Conservation (phyloP, 129 eudicot genomes). For the sunflower (Helianthus annuus) region HanXRQr2.0-SUNRISE NC_035438.2:56834161-56834660, state of each 20-base stretch:
- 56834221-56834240: slow-evolving; percentile 59
- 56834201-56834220: slow-evolving; percentile 16
- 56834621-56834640: slow-evolving; percentile 97
- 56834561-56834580: not conserved
- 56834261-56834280: not conserved
- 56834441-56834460: slow-evolving; percentile 95
- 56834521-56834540: not conserved
- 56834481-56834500: not conserved
- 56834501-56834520: not conserved
- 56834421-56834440: slow-evolving; percentile 97
- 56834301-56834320: slow-evolving; percentile 2
- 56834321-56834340: slow-evolving; percentile 58
- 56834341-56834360: slow-evolving; percentile 78
- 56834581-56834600: slow-evolving; percentile 39
- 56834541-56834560: not conserved
- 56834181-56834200: slow-evolving; percentile 16
- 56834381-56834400: no score
- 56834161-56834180: slow-evolving; percentile 16
- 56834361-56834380: slow-evolving; percentile 97
- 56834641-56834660: slow-evolving; percentile 90
- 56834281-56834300: not conserved
- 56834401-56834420: no score
- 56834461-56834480: slow-evolving; percentile 87
- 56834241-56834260: not conserved
- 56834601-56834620: slow-evolving; percentile 90